Percentiles rank a stretch among this genome's conserved stretches.
Conservation (phyloP, 768 basidiomycete species). For the Suillus fuscotomentosus region DNA sequence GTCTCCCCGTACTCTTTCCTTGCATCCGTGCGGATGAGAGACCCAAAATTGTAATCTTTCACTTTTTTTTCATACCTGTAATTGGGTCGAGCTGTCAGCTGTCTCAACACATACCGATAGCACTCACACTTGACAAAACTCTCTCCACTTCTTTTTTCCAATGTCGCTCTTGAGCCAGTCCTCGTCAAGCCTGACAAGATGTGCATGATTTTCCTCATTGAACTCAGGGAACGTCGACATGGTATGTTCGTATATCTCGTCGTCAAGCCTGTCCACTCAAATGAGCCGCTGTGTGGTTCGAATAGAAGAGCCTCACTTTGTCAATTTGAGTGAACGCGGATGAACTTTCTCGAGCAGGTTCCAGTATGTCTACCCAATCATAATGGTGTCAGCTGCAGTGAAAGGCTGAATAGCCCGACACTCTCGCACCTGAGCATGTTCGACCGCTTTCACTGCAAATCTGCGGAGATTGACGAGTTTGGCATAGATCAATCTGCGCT, state of each 20-base stretch:
- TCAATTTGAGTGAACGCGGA: slow-evolving; percentile 76
- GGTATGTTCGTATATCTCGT: slow-evolving; percentile 84
- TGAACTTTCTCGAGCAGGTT: slow-evolving; percentile 81
- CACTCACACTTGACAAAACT: slow-evolving; percentile 16
- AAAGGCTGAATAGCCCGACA: slow-evolving; percentile 1
- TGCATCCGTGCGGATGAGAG: slow-evolving; percentile 81
- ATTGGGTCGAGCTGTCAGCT: slow-evolving; percentile 8
- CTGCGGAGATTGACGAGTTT: slow-evolving; percentile 10
- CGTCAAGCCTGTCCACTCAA: slow-evolving; percentile 63
- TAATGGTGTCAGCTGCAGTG: slow-evolving; percentile 6
- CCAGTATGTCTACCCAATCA: slow-evolving; percentile 79
- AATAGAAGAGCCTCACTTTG: slow-evolving; percentile 54
- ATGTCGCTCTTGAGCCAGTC: slow-evolving; percentile 87
- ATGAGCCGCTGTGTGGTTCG: slow-evolving; percentile 13
- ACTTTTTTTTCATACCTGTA: slow-evolving; percentile 84
- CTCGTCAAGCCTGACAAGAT: slow-evolving; percentile 70
- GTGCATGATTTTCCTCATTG: slow-evolving; percentile 43
- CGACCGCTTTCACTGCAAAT: slow-evolving; percentile 81
- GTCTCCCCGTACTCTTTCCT: slow-evolving; percentile 81
- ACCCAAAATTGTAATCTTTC: slow-evolving; percentile 96
- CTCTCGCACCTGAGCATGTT: slow-evolving; percentile 85
- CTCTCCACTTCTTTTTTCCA: slow-evolving; percentile 90
- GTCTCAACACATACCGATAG: background rate
- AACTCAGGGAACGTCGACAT: slow-evolving; percentile 82
- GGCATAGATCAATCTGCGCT: slow-evolving; percentile 12